Evolutionary conservation across 768 basidiomycete species (phyloP).

Genomic region (Crepidotus variabilis): DNA sequence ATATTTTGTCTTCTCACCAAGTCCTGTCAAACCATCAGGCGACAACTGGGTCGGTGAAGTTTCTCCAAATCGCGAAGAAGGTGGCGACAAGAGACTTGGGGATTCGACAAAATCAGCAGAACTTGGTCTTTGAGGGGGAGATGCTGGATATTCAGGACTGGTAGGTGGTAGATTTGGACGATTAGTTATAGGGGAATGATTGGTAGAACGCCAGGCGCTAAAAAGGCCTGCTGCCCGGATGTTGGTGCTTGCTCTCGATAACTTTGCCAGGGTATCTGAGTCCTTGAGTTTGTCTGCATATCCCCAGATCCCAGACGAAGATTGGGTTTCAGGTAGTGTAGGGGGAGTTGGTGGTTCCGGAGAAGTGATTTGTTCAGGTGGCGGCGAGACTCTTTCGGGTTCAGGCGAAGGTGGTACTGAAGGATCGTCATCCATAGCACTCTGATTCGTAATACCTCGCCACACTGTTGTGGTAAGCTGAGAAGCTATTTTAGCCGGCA

Average conservation of each 20-base stretch:
- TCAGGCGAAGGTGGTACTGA: slow-evolving; percentile 30
- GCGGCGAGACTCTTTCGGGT: slow-evolving; percentile 19
- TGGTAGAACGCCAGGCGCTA: slow-evolving; percentile 33
- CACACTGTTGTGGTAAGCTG: slow-evolving; percentile 64
- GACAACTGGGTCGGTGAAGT: slow-evolving; percentile 12
- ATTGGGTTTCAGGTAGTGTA: slow-evolving; percentile 19
- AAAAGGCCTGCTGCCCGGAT: slow-evolving; percentile 65
- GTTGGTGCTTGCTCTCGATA: slow-evolving; percentile 74
- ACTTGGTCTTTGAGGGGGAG: not conserved
- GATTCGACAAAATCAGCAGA: slow-evolving; percentile 25
- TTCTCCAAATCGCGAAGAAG: slow-evolving; percentile 9
- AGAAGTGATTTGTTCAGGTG: slow-evolving; percentile 13
- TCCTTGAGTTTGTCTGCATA: slow-evolving; percentile 75
- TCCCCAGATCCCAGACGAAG: slow-evolving; percentile 48
- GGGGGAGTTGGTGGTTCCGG: slow-evolving; percentile 3
- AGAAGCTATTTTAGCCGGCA: slow-evolving; percentile 17
- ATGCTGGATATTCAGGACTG: not conserved
- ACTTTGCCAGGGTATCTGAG: slow-evolving; percentile 64
- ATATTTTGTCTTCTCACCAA: slow-evolving; percentile 22
- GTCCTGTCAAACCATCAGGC: slow-evolving; percentile 10
- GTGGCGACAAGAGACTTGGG: slow-evolving; percentile 49
- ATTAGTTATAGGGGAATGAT: slow-evolving; percentile 3
- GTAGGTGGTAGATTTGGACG: not conserved
- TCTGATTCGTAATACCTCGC: slow-evolving; percentile 75
- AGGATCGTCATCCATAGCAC: slow-evolving; percentile 54